These are phyloP conservation scores for Amanita phalloides DNA, from an alignment of 768 basidiomycete genomes.

Conservation along the genomic window DNA sequence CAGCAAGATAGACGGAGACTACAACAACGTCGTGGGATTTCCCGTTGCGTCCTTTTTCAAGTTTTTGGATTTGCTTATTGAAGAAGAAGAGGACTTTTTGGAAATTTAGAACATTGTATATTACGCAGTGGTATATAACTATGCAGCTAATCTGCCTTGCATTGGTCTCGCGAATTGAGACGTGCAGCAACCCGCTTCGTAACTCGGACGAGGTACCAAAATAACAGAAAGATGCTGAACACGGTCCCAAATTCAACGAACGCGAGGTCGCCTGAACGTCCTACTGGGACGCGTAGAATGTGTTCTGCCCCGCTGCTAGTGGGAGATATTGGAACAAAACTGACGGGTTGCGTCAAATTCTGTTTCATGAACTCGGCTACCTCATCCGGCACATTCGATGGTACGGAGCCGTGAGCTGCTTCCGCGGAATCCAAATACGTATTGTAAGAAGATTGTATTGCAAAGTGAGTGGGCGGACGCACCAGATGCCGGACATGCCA, in stretches of 20 bases:
- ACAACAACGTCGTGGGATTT: constrained; percentile 87
- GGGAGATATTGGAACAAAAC: constrained; percentile 2
- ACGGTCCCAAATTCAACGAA: constrained; percentile 33
- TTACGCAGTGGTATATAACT: constrained; percentile 7
- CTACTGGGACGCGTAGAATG: constrained; percentile 26
- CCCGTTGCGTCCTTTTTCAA: constrained; percentile 81
- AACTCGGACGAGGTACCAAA: constrained; percentile 24
- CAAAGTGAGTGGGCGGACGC: background rate
- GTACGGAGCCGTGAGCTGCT: background rate
- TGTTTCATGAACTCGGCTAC: background rate
- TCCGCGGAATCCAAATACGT: background rate
- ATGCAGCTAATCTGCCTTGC: too few species aligned
- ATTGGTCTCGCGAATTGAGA: background rate
- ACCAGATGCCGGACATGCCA: constrained; percentile 23
- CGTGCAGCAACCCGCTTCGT: constrained; percentile 12
- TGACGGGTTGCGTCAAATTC: background rate
- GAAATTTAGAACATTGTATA: constrained; percentile 10
- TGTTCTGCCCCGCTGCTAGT: constrained; percentile 9
- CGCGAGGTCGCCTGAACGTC: constrained; percentile 21
- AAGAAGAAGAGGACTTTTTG: constrained; percentile 72
- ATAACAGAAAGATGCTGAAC: constrained; percentile 25
- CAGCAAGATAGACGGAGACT: constrained; percentile 83
- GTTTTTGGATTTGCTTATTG: constrained; percentile 54
- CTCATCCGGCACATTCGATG: background rate
- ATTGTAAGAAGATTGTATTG: background rate